These are phyloP conservation scores for Epithemia pelagica DNA, from an alignment of 108 stramenopile genomes.

Conservation along the genomic window DNA sequence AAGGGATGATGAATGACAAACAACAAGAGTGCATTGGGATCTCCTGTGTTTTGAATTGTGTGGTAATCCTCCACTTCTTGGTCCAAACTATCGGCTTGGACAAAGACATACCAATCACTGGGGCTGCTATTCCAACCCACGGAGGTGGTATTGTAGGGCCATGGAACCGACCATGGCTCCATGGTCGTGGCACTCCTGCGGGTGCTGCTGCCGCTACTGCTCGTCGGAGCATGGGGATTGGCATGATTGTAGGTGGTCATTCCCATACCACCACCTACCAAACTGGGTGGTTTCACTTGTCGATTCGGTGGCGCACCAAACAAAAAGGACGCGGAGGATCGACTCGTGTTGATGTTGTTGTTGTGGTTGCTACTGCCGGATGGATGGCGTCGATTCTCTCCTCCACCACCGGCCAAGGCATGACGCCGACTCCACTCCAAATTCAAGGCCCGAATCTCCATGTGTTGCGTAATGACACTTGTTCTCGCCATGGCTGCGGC, in stretches of 20 bases:
- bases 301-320: conserved; percentile 56
- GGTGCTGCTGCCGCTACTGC: not conserved
- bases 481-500: too few relatives aligned
- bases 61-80: conserved; percentile 31
- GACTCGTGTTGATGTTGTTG: conserved; percentile 14
- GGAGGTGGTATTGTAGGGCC: conserved; percentile 46
- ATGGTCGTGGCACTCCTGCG: too few relatives aligned
- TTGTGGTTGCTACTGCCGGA: conserved; percentile 11
- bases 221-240: not conserved
- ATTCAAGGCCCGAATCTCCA: conserved; percentile 53
- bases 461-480: conserved; percentile 14
- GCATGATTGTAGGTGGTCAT: conserved; percentile 35
- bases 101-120: conserved; percentile 53
- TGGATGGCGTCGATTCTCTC: conserved; percentile 10
- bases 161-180: conserved; percentile 31
- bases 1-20: conserved; percentile 77
- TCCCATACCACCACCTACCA: conserved; percentile 71
- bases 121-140: not conserved
- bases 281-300: conserved; percentile 61
- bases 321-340: conserved; percentile 35
- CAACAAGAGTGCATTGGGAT: conserved; percentile 66
- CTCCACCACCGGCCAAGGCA: conserved; percentile 41
- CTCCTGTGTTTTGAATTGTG: conserved; percentile 34
- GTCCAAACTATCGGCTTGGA: conserved; percentile 55
- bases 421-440: conserved; percentile 47